Percentiles rank a stretch among this genome's conserved stretches.
Evolutionary conservation across 805 yeast genomes (phyloP).

Genomic region (Candida corydali): DNA sequence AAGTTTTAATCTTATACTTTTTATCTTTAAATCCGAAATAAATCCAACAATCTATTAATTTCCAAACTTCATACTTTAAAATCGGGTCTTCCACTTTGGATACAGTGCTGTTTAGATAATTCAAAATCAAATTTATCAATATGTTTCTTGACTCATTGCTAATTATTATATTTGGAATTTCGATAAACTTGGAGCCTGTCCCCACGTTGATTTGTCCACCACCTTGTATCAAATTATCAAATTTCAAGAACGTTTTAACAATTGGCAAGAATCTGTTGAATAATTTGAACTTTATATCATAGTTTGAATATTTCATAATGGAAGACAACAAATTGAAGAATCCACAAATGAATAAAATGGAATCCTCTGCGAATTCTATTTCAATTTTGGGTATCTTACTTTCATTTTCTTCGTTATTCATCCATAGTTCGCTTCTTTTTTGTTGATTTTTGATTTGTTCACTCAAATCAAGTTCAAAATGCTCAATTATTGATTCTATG

Average conservation of each 20-base stretch:
- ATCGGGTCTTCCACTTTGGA: constrained; percentile 19
- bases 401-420: constrained; percentile 19
- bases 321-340: constrained; percentile 58
- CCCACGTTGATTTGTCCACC: constrained; percentile 7
- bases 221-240: constrained; percentile 32
- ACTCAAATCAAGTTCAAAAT: constrained; percentile 30
- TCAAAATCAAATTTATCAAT: constrained; percentile 38
- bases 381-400: constrained; percentile 29
- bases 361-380: constrained; percentile 73
- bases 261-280: constrained; percentile 33
- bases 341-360: constrained; percentile 68
- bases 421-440: constrained; percentile 31
- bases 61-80: constrained; percentile 57
- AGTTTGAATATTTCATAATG: constrained; percentile 25
- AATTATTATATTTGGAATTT: constrained; percentile 20
- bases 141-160: constrained; percentile 34
- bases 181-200: constrained; percentile 11
- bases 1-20: constrained; percentile 16
- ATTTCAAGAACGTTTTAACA: constrained; percentile 30
- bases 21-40: constrained; percentile 31
- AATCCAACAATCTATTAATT: constrained; percentile 65
- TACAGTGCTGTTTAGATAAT: constrained; percentile 51
- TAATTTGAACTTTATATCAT: constrained; percentile 21
- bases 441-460: constrained; percentile 27
- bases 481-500: constrained; percentile 40